Conservation (phyloP, 371 early-diverging fungal species). For the Conidiobolus coronatus region DNA sequence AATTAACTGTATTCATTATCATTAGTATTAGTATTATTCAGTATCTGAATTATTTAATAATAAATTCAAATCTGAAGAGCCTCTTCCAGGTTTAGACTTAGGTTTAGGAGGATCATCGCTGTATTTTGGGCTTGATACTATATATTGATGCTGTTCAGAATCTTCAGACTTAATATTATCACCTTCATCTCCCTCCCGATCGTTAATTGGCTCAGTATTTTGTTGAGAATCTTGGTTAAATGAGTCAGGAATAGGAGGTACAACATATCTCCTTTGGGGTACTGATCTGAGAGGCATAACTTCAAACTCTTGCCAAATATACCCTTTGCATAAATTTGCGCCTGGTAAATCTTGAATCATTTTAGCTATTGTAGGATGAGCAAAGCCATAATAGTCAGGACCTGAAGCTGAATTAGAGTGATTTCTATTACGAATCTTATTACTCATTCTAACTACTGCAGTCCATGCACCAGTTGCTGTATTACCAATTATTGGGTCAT, state of each 20-base stretch:
- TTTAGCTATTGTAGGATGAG: conserved; percentile 70
- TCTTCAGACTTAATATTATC: no score
- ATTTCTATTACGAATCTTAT: conserved; percentile 46
- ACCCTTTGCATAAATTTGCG: conserved; percentile 38
- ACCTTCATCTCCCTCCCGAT: no score
- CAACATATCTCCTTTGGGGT: not conserved
- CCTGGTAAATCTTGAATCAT: conserved; percentile 73
- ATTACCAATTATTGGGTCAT: conserved; percentile 15
- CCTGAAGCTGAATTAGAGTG: conserved; percentile 67
- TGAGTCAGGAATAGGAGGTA: conserved; percentile 7
- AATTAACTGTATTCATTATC: no score
- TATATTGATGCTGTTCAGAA: no score
- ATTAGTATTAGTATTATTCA: no score
- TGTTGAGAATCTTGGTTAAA: no score
- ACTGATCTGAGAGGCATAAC: conserved; percentile 8
- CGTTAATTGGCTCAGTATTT: no score
- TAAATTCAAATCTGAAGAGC: no score
- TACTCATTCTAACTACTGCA: conserved; percentile 47
- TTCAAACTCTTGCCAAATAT: conserved; percentile 39
- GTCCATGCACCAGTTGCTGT: conserved; percentile 85
- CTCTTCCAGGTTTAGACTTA: no score
- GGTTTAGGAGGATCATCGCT: no score
- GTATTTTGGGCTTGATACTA: no score
- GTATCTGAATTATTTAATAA: no score
- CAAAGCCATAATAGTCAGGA: conserved; percentile 78